phyloP scores from a whole-genome alignment of 2,329 filamentous ascomycete genomes.

The Neofusicoccum laricinum region DNA sequence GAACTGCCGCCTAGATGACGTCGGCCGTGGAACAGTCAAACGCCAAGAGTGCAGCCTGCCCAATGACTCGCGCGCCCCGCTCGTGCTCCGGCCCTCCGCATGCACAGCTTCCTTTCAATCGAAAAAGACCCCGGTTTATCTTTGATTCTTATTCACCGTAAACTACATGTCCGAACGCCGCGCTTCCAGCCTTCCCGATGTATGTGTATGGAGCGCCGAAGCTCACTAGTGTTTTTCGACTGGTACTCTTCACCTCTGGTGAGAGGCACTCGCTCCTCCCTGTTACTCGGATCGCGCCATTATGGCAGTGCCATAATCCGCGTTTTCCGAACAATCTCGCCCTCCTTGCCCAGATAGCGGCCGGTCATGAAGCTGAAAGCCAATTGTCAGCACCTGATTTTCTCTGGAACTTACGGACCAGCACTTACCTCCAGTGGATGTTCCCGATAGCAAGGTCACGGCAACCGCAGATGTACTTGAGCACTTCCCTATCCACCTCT shows the following conservation, averaged over 20 bases:
- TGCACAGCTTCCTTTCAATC: no score
- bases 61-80: background rate
- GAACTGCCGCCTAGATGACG: background rate
- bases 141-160: no score
- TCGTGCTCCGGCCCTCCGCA: background rate
- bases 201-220: no score
- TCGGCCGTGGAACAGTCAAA: background rate
- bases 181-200: no score
- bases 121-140: no score
- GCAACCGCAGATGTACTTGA: background rate
- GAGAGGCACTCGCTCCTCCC: no score
- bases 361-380: background rate
- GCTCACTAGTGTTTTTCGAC: no score
- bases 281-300: background rate
- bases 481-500: background rate
- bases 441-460: background rate
- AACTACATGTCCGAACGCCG: no score
- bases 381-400: background rate
- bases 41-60: background rate
- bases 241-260: no score
- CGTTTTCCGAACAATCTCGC: background rate
- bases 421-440: background rate
- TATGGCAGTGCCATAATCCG: background rate
- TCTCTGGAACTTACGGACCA: no score
- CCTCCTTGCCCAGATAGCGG: background rate